These are phyloP conservation scores for Cercospora berteroae DNA, from an alignment of 2,329 filamentous ascomycete genomes.

Conservation along the genomic window DNA sequence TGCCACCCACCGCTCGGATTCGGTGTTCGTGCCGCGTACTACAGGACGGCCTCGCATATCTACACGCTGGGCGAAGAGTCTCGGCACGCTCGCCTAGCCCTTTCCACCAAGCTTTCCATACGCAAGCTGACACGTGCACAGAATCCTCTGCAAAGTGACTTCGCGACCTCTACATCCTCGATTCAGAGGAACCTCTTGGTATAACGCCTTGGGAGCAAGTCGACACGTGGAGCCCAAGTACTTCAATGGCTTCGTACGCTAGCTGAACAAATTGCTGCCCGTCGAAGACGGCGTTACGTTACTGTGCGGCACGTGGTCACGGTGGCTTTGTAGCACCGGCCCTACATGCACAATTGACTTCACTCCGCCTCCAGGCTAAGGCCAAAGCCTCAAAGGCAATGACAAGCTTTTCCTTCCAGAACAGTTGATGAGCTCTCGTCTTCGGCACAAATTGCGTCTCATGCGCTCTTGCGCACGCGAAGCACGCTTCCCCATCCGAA, in stretches of 20 bases:
- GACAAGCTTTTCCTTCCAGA: conserved; percentile 21
- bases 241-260: neutral
- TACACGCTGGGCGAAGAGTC: neutral
- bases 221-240: neutral
- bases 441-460: neutral
- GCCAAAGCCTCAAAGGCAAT: conserved; percentile 5
- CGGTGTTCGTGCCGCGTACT: neutral
- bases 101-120: neutral
- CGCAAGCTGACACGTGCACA: conserved; percentile 5
- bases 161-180: neutral
- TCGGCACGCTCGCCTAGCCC: neutral
- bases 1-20: neutral
- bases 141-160: neutral
- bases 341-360: conserved; percentile 3
- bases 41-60: neutral
- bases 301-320: conserved; percentile 11
- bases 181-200: neutral
- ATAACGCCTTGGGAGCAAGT: neutral
- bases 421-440: neutral
- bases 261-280: neutral
- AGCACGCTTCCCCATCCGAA: neutral
- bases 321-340: conserved; percentile 7
- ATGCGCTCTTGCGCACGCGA: neutral
- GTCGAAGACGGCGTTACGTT: conserved; percentile 3
- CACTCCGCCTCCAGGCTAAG: neutral